Evolutionary conservation across 2,329 filamentous ascomycete species (phyloP), one percentile per base, ranked within the genome.

Genomic region (Hansfordia pulvinata): DNA sequence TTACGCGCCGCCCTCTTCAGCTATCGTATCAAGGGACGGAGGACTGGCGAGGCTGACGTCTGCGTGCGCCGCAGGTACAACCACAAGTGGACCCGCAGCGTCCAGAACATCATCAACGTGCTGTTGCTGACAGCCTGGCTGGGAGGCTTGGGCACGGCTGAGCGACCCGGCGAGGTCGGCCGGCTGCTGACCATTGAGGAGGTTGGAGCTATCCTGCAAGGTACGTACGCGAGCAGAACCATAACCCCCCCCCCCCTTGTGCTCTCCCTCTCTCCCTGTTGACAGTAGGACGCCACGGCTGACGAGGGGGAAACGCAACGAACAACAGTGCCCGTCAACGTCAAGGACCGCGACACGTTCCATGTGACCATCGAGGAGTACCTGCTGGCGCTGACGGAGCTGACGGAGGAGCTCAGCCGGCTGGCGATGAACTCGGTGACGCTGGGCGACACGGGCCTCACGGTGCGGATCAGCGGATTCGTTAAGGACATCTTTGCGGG

Each of bases 341-440:
- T 93, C 44, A 93, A 93, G 53, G 79, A 88, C 43, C 63, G 69
- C 34, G 88, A 96, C 49, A 71, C 75, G 26, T 98, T 98, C 65
- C 90, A 98, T 52, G 64, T 98, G 43, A 92, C 85, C 22, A 88
- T 96, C 42, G 90, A 98, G 55, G 90, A 98, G 56, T 98, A 98
- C 53, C 75, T 98, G 14, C 76, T 92, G 32, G 76, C 84, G 10
- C 64, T 96, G 32, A 88, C 90, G 31, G 73, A 76, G 33, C 70
- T 96, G 32, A 81, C 90, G 20, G 85, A 93, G 45, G 90, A 98
- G 57, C 69, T 98, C 43, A 69, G 81, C 33, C 83, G 88, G 21
- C 71, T 98, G 31, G 85, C 90, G 18, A 83, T 90, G 54, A 98
- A 98, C 56, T 79, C 83, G 5, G 90, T 98, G 37, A 93, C 88